These are phyloP conservation scores for Coemansia javaensis DNA, from an alignment of 192 early-diverging fungal genomes.

Conservation along the genomic window DNA sequence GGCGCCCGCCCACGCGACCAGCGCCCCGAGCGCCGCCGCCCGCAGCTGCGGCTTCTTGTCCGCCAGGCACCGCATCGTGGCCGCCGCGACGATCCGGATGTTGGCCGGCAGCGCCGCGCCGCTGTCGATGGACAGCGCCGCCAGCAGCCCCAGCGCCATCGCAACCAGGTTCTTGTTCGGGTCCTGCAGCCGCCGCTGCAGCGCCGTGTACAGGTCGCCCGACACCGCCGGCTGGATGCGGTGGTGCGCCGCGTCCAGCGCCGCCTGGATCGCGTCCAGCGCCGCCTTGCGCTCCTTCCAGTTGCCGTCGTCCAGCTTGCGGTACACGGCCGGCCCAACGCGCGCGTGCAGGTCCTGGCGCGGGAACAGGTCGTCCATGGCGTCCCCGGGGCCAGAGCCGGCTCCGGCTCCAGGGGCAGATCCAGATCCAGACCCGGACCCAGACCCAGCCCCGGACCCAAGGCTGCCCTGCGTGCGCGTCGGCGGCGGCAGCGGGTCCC, in stretches of 20 bases:
- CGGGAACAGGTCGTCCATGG: conserved; percentile 81
- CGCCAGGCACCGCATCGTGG: conserved; percentile 67
- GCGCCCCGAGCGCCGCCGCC: conserved; percentile 62
- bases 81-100: conserved; percentile 61
- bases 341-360: conserved; percentile 72
- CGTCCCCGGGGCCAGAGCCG: conserved; percentile 49
- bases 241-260: conserved; percentile 74
- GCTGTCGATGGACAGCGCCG: conserved; percentile 70
- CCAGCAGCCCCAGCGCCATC: conserved; percentile 75
- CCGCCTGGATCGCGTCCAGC: conserved; percentile 72
- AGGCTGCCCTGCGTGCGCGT: conserved; percentile 31
- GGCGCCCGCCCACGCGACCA: conserved; percentile 69
- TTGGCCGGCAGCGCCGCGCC: conserved; percentile 78
- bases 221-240: conserved; percentile 73
- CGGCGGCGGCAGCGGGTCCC: conserved; percentile 45
- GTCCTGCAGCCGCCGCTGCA: conserved; percentile 83
- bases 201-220: conserved; percentile 68
- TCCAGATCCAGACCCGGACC: too few species aligned
- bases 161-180: conserved; percentile 87
- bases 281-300: conserved; percentile 95
- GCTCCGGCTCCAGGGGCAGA: background rate
- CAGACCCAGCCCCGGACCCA: background rate
- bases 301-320: conserved; percentile 60
- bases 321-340: conserved; percentile 58
- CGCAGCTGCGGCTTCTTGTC: conserved; percentile 93